Conservation (phyloP, 768 basidiomycete species). For the Cyclocybe aegerita region DNA sequence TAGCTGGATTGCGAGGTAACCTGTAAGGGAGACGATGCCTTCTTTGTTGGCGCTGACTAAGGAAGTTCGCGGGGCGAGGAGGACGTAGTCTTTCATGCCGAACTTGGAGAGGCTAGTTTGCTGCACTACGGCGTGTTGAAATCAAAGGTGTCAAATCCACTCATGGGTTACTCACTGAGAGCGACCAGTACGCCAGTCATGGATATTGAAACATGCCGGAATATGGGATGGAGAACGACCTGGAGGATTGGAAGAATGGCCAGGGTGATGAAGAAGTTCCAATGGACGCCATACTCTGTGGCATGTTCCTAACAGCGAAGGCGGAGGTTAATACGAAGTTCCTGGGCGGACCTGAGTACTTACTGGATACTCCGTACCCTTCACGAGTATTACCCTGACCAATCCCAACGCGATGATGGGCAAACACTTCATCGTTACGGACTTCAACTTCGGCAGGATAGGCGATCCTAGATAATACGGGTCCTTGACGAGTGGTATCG, state of each 20-base stretch:
- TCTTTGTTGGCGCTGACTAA: conserved; percentile 88
- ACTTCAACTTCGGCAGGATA: conserved; percentile 47
- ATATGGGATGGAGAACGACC: conserved; percentile 65
- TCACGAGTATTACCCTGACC: conserved; percentile 80
- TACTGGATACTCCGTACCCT: conserved; percentile 93
- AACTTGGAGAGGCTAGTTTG: conserved; percentile 59
- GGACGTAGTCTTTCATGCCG: conserved; percentile 61
- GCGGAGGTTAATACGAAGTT: background rate
- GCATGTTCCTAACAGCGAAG: conserved; percentile 70
- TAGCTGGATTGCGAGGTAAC: conserved; percentile 89
- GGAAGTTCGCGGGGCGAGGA: conserved; percentile 60
- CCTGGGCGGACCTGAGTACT: conserved; percentile 16
- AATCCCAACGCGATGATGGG: conserved; percentile 77
- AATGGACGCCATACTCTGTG: conserved; percentile 94
- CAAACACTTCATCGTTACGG: conserved; percentile 52
- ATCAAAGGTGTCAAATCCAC: background rate
- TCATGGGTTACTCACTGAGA: conserved; percentile 39
- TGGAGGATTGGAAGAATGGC: conserved; percentile 77
- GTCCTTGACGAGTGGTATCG: conserved; percentile 73
- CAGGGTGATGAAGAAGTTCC: conserved; percentile 98
- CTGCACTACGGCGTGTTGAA: conserved; percentile 51
- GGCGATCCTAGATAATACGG: conserved; percentile 51
- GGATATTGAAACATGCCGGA: conserved; percentile 56
- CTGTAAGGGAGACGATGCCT: conserved; percentile 79
- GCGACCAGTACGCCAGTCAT: conserved; percentile 63